Percentiles rank a stretch among this genome's conserved stretches.
phyloP scores from a whole-genome alignment of 345 rosid species.

The Cardamine chenopodiifolia region DNA sequence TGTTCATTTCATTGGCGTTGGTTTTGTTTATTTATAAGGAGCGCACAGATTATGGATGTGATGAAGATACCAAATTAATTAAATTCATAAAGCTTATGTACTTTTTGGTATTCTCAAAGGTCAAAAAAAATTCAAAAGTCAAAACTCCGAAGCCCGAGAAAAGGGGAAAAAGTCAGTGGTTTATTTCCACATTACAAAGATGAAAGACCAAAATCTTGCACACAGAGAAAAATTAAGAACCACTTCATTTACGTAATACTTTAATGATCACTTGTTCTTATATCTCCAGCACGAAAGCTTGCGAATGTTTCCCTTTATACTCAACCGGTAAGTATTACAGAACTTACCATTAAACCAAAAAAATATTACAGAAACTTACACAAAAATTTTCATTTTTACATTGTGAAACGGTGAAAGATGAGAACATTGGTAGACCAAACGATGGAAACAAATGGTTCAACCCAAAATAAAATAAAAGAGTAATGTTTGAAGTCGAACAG shows the following conservation, averaged over 20 bases:
- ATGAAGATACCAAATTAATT: not conserved
- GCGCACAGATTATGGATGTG: not conserved
- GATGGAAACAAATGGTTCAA: not conserved
- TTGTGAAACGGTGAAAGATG: conserved; percentile 1
- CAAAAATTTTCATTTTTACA: not conserved
- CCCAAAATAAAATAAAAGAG: not conserved
- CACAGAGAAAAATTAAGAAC: not conserved
- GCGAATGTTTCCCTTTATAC: conserved; percentile 20
- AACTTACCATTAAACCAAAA: not conserved
- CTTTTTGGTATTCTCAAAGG: conserved; percentile 12
- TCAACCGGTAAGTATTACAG: conserved; percentile 16
- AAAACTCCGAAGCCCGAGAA: not conserved
- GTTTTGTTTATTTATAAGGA: conserved; percentile 18
- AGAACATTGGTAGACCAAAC: not conserved
- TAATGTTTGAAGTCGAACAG: conserved; percentile 1
- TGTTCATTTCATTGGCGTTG: conserved; percentile 11
- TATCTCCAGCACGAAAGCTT: conserved; percentile 26
- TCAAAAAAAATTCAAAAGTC: conserved; percentile 18
- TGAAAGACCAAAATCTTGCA: not conserved
- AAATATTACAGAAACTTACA: not conserved
- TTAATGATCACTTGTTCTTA: conserved; percentile 32
- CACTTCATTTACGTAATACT: conserved; percentile 21
- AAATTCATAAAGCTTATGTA: not conserved
- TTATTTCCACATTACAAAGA: not conserved
- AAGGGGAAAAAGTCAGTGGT: conserved; percentile 1